Evolutionary conservation across 1,139 yeast species (phyloP).

Genomic region (Scheffersomyces cryptocercus): DNA sequence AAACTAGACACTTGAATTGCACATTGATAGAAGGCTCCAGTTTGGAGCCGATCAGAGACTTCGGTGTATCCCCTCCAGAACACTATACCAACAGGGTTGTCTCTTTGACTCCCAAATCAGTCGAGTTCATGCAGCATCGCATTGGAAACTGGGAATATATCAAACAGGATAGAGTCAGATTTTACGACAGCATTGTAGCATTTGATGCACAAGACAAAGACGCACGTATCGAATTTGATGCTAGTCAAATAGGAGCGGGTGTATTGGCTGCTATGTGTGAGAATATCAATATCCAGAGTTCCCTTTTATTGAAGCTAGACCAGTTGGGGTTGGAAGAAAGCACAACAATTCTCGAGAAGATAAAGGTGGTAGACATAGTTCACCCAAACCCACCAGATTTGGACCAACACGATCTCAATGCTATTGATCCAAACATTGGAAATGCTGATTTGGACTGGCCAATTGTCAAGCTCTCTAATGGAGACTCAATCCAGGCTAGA

Average conservation of each 20-base stretch:
- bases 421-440: conserved; percentile 18
- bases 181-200: conserved; percentile 79
- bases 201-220: conserved; percentile 77
- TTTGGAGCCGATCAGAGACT: conserved; percentile 54
- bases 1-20: conserved; percentile 60
- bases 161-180: conserved; percentile 67
- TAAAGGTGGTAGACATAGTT: conserved; percentile 60
- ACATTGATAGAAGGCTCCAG: conserved; percentile 74
- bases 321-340: conserved; percentile 44
- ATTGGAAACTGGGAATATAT: conserved; percentile 80
- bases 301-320: conserved; percentile 57
- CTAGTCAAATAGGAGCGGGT: conserved; percentile 42
- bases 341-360: conserved; percentile 56
- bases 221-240: conserved; percentile 72
- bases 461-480: conserved; percentile 64
- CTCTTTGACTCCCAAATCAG: conserved; percentile 80
- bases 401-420: conserved; percentile 12
- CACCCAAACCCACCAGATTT: conserved; percentile 18
- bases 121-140: conserved; percentile 57
- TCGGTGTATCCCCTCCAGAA: conserved; percentile 55
- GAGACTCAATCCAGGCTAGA: conserved; percentile 64
- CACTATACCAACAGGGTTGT: conserved; percentile 78
- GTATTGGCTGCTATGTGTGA: conserved; percentile 84
- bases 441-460: conserved; percentile 67
- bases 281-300: conserved; percentile 78